These are phyloP conservation scores for Claviceps humidiphila DNA, from an alignment of 2,329 filamentous ascomycete genomes.

Conservation along the genomic window DNA sequence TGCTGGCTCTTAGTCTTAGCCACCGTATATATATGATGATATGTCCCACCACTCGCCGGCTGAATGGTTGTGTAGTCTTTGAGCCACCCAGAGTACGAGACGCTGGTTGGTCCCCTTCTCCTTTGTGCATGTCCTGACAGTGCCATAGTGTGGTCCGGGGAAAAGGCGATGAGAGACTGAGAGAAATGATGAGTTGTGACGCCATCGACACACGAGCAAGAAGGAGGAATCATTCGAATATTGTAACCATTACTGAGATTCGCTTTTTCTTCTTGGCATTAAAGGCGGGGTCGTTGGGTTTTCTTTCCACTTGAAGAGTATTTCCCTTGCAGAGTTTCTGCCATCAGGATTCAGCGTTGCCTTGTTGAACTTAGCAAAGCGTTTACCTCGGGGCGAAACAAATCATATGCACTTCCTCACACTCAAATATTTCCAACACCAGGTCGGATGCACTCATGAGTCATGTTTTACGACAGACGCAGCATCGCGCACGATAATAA, in stretches of 20 bases:
- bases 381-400: background rate
- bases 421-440: too few relatives aligned
- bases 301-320: too few relatives aligned
- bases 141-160: slow-evolving; percentile 24
- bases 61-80: slow-evolving; percentile 11
- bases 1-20: too few relatives aligned
- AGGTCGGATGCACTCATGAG: too few relatives aligned
- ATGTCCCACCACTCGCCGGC: too few relatives aligned
- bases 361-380: background rate
- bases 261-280: background rate
- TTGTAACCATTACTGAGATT: too few relatives aligned
- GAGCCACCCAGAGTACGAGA: slow-evolving; percentile 20
- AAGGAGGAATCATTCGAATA: background rate
- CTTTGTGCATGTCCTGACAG: slow-evolving; percentile 35
- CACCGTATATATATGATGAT: too few relatives aligned
- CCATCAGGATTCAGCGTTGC: background rate
- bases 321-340: background rate
- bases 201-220: too few relatives aligned
- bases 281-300: background rate
- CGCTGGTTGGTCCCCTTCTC: slow-evolving; percentile 26
- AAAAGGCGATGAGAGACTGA: background rate
- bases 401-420: background rate
- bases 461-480: too few relatives aligned
- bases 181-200: too few relatives aligned
- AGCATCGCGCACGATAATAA: too few relatives aligned